Base-by-base conservation (phyloP, 1,284 basidiomycete genomes). In the Lignosus rhinocerotis region DNA sequence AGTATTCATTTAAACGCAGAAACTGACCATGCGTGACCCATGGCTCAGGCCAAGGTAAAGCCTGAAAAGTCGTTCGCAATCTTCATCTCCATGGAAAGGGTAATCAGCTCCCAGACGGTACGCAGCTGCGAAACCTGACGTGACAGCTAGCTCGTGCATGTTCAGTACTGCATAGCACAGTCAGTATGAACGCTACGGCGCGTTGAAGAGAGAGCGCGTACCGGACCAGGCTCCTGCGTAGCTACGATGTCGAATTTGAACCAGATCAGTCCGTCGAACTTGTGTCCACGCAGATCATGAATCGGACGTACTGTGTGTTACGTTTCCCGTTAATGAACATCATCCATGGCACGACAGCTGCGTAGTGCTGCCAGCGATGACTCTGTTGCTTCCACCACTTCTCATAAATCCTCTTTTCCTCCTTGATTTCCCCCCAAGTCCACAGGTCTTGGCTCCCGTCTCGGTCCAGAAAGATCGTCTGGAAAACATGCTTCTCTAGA, bases 321-420 rank as follows among this genome's bases (percentile, higher is more conserved):
- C 69, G 69, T 71, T 78, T 80, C 16, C 82, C 82, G 63, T 87
- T 86, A 61, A 87, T 78, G 51, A 79, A 71, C 76, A 81, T 83
- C 76, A 87, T 79, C 79, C 79, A 85, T 16, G 84, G 83, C 2
- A 87, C 85, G 9, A 79, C 79, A 5, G 73, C 72, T 8, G 78
- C 78, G 63, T 85, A 86, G 69, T 84, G 83, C 65, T 83, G 80
- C 80, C 81, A 84, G 9, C 82, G 75, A 66, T 84, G 82, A 51
- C 78, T 79, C 66, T 83, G 82, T 66, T 85, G 83, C 68, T 84
- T 84, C 84, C 83, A 84, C 83, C 81, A 83, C 66, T 83, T 84
- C 65, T 83, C 76, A 59, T 75, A 64, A 46, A 86, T 81, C 55
- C 80, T 73, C 68, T 82, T 80, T 48, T 80, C 75, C 34, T 74